Evolutionary conservation across 2,329 filamentous ascomycete species (phyloP).

Genomic region (Pezicula radicicola): DNA sequence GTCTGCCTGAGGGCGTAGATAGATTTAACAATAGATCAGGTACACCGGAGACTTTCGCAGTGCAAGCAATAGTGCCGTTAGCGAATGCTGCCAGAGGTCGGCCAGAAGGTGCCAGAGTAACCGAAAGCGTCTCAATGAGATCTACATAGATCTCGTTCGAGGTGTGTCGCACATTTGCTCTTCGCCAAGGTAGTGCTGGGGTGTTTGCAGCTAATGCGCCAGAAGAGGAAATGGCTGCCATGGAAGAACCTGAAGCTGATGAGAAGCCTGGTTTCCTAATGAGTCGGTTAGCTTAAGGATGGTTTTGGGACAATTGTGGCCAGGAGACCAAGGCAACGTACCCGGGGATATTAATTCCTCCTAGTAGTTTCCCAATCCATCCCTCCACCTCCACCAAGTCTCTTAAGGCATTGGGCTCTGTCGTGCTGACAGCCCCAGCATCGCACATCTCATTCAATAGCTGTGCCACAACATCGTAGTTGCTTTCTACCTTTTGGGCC

Average conservation of each 20-base stretch:
- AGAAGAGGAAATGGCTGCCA: conserved; percentile 28
- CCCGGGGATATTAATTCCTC: conserved; percentile 82
- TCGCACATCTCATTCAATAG: conserved; percentile 96
- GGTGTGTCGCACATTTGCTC: conserved; percentile 89
- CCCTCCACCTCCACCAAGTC: conserved; percentile 92
- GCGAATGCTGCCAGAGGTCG: conserved; percentile 82
- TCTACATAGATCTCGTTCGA: conserved; percentile 98
- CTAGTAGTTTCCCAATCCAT: conserved; percentile 83
- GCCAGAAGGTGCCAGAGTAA: conserved; percentile 88
- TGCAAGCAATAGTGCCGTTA: conserved; percentile 92
- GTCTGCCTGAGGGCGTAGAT: conserved; percentile 76
- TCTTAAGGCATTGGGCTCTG: conserved; percentile 87
- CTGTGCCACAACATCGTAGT: conserved; percentile 92
- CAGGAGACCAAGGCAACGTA: conserved; percentile 32
- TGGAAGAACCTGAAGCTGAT: conserved; percentile 22
- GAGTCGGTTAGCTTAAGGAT: neutral
- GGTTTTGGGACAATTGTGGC: conserved; percentile 5
- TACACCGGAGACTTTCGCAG: conserved; percentile 88
- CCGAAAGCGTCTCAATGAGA: conserved; percentile 83
- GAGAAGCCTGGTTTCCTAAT: conserved; percentile 26
- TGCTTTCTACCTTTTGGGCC: conserved; percentile 80
- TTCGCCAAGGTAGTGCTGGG: conserved; percentile 76
- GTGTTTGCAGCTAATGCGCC: conserved; percentile 38
- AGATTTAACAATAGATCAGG: conserved; percentile 85
- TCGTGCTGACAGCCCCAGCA: conserved; percentile 82